Percentiles rank a stretch among this genome's conserved stretches.
These are phyloP conservation scores for Bruguiera parviflora DNA, from an alignment of 345 rosid genomes.

Conservation along the genomic window DNA sequence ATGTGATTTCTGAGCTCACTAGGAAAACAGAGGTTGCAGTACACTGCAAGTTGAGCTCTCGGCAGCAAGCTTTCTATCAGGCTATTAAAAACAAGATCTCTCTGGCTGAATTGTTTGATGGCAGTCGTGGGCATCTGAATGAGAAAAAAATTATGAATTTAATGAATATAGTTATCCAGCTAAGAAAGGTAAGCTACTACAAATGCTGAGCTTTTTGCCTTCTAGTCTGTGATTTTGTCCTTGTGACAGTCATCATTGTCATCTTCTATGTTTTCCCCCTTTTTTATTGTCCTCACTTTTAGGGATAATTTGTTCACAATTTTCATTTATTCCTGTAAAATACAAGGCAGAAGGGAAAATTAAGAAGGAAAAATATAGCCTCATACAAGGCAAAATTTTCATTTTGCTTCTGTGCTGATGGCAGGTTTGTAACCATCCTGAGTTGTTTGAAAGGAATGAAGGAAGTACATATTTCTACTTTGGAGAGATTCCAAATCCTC, in stretches of 20 bases:
- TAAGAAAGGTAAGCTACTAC: slow-evolving; percentile 68
- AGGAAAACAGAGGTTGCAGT: slow-evolving; percentile 89
- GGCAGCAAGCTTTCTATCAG: slow-evolving; percentile 98
- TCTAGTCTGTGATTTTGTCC: not conserved
- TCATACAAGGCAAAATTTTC: not conserved
- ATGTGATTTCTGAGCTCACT: slow-evolving; percentile 91
- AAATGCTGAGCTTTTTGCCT: not conserved
- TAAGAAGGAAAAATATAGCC: not conserved
- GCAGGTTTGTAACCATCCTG: slow-evolving; percentile 99
- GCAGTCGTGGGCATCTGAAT: slow-evolving; percentile 85
- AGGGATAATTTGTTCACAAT: no score
- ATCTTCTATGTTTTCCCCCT: no score
- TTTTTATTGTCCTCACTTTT: no score
- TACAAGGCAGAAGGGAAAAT: not conserved
- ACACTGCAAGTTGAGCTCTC: slow-evolving; percentile 95
- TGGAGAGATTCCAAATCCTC: slow-evolving; percentile 81
- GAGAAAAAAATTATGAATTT: slow-evolving; percentile 94
- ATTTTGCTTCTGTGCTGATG: slow-evolving; percentile 21
- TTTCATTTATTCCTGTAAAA: not conserved
- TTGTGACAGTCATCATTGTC: no score
- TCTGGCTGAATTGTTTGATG: slow-evolving; percentile 84
- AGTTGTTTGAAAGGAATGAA: slow-evolving; percentile 97
- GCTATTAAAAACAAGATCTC: slow-evolving; percentile 98
- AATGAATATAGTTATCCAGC: slow-evolving; percentile 98
- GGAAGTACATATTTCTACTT: slow-evolving; percentile 90